Conservation (phyloP, 2,329 filamentous ascomycete species). For the Sphaerostilbella broomeana region DNA sequence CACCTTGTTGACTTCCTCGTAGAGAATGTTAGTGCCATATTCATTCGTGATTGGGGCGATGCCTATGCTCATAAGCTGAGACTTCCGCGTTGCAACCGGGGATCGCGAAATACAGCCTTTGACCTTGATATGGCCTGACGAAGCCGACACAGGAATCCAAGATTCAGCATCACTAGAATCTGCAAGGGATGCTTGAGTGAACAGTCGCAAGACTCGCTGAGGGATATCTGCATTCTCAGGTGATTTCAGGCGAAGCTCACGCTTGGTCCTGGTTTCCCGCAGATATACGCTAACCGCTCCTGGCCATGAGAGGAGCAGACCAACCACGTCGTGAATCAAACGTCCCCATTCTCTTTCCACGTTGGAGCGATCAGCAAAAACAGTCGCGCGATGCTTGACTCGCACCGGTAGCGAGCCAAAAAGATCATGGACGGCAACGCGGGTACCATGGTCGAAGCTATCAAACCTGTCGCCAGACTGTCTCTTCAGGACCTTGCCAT, state of each 20-base stretch:
- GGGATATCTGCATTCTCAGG: slow-evolving; percentile 17
- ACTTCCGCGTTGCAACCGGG: slow-evolving; percentile 62
- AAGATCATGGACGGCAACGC: slow-evolving; percentile 67
- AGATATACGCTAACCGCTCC: slow-evolving; percentile 50
- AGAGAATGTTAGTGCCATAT: slow-evolving; percentile 58
- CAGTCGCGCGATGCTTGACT: slow-evolving; percentile 66
- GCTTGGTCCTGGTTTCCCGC: slow-evolving; percentile 39
- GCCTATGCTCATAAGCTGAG: slow-evolving; percentile 79
- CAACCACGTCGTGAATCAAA: slow-evolving; percentile 52
- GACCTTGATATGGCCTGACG: slow-evolving; percentile 54
- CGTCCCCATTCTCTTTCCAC: slow-evolving; percentile 59
- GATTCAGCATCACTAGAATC: slow-evolving; percentile 42
- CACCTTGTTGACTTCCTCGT: slow-evolving; percentile 68
- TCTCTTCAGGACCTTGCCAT: slow-evolving; percentile 58
- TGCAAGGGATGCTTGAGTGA: slow-evolving; percentile 61
- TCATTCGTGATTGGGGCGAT: slow-evolving; percentile 56
- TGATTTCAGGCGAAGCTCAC: slow-evolving; percentile 33
- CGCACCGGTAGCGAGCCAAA: slow-evolving; percentile 90
- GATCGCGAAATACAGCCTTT: slow-evolving; percentile 64
- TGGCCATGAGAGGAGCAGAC: slow-evolving; percentile 66
- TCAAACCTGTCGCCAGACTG: slow-evolving; percentile 52
- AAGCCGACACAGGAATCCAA: slow-evolving; percentile 69
- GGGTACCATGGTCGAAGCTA: slow-evolving; percentile 61
- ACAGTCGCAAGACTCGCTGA: slow-evolving; percentile 37
- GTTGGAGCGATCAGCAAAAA: slow-evolving; percentile 42